phyloP scores from a whole-genome alignment of 202 grass and related monocot species.

The Setaria viridis region DNA sequence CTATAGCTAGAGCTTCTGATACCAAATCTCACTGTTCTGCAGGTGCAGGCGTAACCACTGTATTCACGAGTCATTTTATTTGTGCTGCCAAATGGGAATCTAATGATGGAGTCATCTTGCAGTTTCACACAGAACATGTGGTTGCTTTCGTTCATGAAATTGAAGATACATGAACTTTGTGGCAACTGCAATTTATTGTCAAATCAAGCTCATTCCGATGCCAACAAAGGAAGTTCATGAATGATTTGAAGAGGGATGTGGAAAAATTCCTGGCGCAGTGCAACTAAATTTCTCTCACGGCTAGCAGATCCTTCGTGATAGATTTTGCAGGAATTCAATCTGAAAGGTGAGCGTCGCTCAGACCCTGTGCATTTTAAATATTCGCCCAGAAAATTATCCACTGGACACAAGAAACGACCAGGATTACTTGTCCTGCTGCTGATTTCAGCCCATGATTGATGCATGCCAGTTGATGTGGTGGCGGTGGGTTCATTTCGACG shows the following conservation, averaged over 20 bases:
- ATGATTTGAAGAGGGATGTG: not conserved
- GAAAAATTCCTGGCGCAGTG: not conserved
- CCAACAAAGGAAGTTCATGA: not conserved
- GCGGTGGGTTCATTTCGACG: not conserved
- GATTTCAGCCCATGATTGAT: not conserved
- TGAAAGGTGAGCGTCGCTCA: not conserved
- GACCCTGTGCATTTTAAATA: not conserved
- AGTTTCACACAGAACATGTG: not conserved
- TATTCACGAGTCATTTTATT: not conserved
- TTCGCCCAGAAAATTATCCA: not conserved
- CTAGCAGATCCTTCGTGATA: not conserved
- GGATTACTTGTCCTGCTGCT: not conserved
- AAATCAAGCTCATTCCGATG: not conserved
- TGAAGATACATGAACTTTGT: conserved; percentile 16
- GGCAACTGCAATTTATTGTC: not conserved
- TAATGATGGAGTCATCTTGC: conserved; percentile 3
- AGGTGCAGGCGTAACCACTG: not conserved
- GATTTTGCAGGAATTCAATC: conserved; percentile 4
- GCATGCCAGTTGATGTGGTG: not conserved
- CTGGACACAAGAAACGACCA: not conserved
- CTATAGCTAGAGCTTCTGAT: not conserved
- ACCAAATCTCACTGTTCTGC: not conserved
- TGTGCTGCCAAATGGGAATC: conserved; percentile 2
- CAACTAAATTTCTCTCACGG: not conserved
- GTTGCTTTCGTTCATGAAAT: not conserved